Evolutionary conservation across 257 asterid genomes (phyloP).

Genomic region (Solanum chiquidenum): DNA sequence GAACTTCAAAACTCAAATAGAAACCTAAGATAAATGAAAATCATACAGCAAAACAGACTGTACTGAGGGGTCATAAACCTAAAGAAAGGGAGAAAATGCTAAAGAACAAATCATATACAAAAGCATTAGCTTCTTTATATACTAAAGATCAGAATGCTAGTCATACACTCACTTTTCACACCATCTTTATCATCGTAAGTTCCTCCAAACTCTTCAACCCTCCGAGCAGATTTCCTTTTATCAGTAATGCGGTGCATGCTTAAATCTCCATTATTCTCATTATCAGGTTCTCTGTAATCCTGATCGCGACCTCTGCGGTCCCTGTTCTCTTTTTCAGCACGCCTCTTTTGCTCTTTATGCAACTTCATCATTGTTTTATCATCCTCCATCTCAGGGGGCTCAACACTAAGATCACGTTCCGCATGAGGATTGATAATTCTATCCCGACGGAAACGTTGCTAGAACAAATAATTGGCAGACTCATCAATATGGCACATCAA

Average conservation of each 20-base stretch:
- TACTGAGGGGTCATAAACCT: background rate
- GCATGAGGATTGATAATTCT: conserved; percentile 36
- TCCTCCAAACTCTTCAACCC: conserved; percentile 49
- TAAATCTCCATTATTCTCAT: conserved; percentile 42
- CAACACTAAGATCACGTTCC: conserved; percentile 56
- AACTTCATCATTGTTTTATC: conserved; percentile 44
- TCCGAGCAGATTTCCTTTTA: conserved; percentile 46
- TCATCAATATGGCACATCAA: conserved; percentile 1
- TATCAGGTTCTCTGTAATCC: conserved; percentile 44
- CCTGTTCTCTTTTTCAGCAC: conserved; percentile 48
- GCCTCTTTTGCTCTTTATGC: conserved; percentile 62
- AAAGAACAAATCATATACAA: background rate
- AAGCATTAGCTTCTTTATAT: background rate
- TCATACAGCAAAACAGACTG: background rate
- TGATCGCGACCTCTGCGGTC: conserved; percentile 48
- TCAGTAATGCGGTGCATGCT: conserved; percentile 48
- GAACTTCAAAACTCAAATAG: background rate
- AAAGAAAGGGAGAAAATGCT: background rate
- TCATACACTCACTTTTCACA: conserved; percentile 45
- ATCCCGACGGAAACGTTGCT: conserved; percentile 50
- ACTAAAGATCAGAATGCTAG: background rate
- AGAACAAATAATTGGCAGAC: conserved; percentile 4
- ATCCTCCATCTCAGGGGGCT: conserved; percentile 49
- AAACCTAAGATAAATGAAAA: background rate
- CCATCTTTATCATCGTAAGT: conserved; percentile 56